Evolutionary conservation across 2,329 filamentous ascomycete genomes (phyloP).

Genomic region (Pseudophaeomoniella oleicola): DNA sequence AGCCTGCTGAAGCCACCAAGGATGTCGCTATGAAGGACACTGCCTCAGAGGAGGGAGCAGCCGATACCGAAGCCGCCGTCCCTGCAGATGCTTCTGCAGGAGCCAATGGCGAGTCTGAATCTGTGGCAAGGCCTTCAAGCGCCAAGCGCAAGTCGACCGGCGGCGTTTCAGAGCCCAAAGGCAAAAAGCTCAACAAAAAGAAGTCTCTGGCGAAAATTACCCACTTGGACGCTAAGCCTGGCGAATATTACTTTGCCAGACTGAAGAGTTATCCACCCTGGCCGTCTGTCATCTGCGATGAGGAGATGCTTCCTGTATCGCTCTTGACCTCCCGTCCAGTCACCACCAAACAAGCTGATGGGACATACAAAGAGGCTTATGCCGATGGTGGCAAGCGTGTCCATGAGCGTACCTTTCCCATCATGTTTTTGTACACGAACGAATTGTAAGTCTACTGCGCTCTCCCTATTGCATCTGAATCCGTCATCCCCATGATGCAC

Average conservation of each 20-base stretch:
- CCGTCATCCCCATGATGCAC: constrained; percentile 1
- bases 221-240: constrained; percentile 69
- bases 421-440: constrained; percentile 91
- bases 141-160: constrained; percentile 58
- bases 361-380: constrained; percentile 75
- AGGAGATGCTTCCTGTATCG: constrained; percentile 75
- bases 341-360: constrained; percentile 66
- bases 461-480: background rate
- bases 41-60: constrained; percentile 15
- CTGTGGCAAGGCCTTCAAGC: constrained; percentile 35
- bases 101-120: constrained; percentile 35
- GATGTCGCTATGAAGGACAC: constrained; percentile 11
- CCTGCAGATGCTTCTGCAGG: constrained; percentile 26
- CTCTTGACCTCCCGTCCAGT: constrained; percentile 69
- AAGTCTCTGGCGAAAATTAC: constrained; percentile 58
- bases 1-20: constrained; percentile 3
- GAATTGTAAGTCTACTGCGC: constrained; percentile 65
- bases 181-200: constrained; percentile 75
- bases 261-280: constrained; percentile 91
- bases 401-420: constrained; percentile 72
- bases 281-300: constrained; percentile 88
- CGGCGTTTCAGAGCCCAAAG: constrained; percentile 50
- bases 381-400: constrained; percentile 76
- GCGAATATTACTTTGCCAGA: constrained; percentile 82
- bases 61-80: constrained; percentile 21